phyloP scores from a whole-genome alignment of 257 asterid species.

The Primulina eburnea region DNA sequence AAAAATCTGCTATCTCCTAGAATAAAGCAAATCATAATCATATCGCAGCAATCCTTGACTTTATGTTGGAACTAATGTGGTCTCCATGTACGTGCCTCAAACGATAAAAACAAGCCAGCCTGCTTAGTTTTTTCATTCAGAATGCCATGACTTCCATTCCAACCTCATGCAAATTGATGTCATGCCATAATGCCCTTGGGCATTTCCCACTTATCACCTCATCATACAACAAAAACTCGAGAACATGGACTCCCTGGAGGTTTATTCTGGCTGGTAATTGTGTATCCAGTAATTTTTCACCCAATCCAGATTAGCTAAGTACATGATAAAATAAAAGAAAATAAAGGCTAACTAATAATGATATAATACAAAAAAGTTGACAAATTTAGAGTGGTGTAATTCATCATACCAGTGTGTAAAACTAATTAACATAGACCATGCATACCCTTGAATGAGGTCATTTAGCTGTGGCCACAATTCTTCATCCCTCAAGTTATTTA shows the following conservation, averaged over 20 bases:
- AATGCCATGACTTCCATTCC: background rate
- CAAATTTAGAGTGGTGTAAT: conserved; percentile 1
- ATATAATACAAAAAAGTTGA: background rate
- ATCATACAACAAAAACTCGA: conserved; percentile 1
- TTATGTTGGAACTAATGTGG: background rate
- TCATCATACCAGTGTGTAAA: conserved; percentile 12
- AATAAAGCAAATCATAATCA: background rate
- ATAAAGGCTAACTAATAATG: conserved; percentile 2
- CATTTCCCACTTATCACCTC: background rate
- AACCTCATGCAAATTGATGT: background rate
- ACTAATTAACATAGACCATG: conserved; percentile 3
- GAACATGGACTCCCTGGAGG: background rate
- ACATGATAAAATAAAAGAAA: background rate
- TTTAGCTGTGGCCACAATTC: conserved; percentile 92
- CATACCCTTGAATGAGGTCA: conserved; percentile 82
- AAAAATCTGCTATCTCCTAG: background rate
- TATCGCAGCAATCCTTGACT: background rate
- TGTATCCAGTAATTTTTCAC: background rate
- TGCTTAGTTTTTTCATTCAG: background rate
- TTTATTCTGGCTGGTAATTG: background rate
- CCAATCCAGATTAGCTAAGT: background rate
- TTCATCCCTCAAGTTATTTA: conserved; percentile 77
- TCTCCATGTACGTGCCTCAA: background rate
- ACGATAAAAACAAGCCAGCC: background rate
- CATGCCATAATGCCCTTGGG: background rate